Evolutionary conservation across 352 stramenopile species (phyloP), one percentile per base, ranked within the genome.

Genomic region (Phytopythium vexans): DNA sequence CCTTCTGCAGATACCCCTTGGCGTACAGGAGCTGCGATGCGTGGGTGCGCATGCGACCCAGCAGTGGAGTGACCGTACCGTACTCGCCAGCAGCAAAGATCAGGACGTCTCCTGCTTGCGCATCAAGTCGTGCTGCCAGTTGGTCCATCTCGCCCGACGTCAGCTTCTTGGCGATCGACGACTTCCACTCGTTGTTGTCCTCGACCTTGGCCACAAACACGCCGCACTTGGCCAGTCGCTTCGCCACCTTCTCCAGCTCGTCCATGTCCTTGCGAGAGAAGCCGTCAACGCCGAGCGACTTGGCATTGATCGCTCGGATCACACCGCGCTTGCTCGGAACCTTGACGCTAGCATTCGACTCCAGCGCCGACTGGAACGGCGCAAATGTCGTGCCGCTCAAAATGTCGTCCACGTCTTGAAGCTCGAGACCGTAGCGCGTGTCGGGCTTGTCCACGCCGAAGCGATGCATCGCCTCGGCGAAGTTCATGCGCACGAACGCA

Each of bases 381-480:
- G 43, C 41, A 39, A 89, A 88, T 11, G 74, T 60, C 16, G 61
- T 74, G 3, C 43, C 37, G 34, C 67, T 50, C 11, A 92, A 42
- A 14, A 71, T 8, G 33, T 83, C 65, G 32, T 61, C 60, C 8
- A 89, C 66, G 55, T 92, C 78, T 42, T 73, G 49, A 3, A 94
- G 66, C 55, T 91, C 80, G 6, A 94, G 59, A 2, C 70, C 80
- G 45, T 87, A 92, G 4, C 87, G 82, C 38, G 78, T 92, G 56
- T 95, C 86, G 0, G 86, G 88, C 52, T 94, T 94, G 67, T 96
- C 88, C 0, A 93, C 85, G 15, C 86, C 86, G 58, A 73, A 95
- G 40, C 75, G 76, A 33, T 86, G 62, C 79, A 96, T 89, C 6
- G 78, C 77, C 21, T 96, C 82, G 1, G 65, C 57, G 41, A 90